Evolutionary conservation across 106 monocot species (phyloP).

Genomic region (Dactylorhiza incarnata): DNA sequence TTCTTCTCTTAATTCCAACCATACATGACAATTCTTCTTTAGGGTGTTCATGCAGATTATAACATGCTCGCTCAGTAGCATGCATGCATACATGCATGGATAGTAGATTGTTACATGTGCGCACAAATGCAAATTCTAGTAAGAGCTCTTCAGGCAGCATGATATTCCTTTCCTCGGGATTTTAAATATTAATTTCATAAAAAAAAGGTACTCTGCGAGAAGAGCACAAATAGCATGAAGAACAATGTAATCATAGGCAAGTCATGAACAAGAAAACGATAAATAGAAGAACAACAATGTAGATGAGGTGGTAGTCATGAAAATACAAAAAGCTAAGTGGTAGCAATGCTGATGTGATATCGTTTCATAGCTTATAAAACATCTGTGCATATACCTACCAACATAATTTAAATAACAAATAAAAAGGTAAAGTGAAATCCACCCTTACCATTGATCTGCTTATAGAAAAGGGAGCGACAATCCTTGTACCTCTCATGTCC

Average conservation of each 20-base stretch:
- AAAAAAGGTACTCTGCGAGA: neutral
- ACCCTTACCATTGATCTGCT: constrained; percentile 79
- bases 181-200: neutral
- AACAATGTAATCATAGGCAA: no score
- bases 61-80: no score
- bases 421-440: constrained; percentile 1
- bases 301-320: neutral
- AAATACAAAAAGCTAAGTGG: neutral
- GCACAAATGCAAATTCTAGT: neutral
- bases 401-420: neutral
- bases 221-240: neutral
- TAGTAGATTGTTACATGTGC: neutral
- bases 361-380: neutral
- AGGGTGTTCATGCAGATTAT: neutral
- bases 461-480: constrained; percentile 78
- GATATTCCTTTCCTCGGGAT: neutral
- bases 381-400: neutral
- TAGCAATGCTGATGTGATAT: neutral
- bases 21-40: neutral
- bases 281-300: neutral
- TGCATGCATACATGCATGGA: no score
- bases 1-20: no score
- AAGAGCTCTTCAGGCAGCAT: neutral
- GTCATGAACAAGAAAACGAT: neutral
- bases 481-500: constrained; percentile 93